Base-by-base conservation (phyloP, 2,329 filamentous ascomycete species). In the Lecanosticta acicola region DNA sequence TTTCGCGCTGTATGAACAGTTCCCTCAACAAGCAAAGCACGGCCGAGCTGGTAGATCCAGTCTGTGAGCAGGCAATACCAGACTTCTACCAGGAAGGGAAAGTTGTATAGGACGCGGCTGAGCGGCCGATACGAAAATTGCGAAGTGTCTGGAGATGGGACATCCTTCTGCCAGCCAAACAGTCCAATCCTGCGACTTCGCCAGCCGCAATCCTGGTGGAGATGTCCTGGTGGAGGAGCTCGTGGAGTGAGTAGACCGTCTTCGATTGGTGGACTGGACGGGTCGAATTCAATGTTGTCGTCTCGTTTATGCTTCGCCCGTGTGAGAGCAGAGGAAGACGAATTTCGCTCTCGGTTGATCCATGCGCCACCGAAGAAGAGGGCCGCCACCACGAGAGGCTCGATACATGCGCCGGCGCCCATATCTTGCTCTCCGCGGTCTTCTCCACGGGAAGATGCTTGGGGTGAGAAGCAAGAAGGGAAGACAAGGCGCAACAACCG, bases 41-140 rank as follows among this genome's bases (percentile, higher is more conserved):
- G 80, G 18, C 82, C 84, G 10, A 88, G 67, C 65, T 88, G 84
- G 63, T 88, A 88, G 21, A 85, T 36, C 43, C 43, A 39, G 26
- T 40, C 39, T 41, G 87, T 81, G 51, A 86, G 68, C 2, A 80
- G 79, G 84, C 84, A 87, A 58, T 87, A 87, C 83, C 83, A 87
- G 33, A 78, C 82, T 65, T 88, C 85, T 1, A 81, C 80, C 20
- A 87, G 64, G 60, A 88, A 88, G 0, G 85, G 84, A 54, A 85
- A 79, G 59, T 78, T 82, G 46, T 73, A 73, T 11, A 87, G 72
- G 29, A 87, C 55, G 3, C 83, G 73, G 60, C 80, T 84, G 41
- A 85, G 68, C 10, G 83, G 66, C 38, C 78, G 75, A 50, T 78
- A 73, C 52, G 75, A 72, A 58, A 82, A 84, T 4, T 77, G 68